phyloP scores from a whole-genome alignment of 1,284 basidiomycete genomes.

The Ustilago sp. region DNA sequence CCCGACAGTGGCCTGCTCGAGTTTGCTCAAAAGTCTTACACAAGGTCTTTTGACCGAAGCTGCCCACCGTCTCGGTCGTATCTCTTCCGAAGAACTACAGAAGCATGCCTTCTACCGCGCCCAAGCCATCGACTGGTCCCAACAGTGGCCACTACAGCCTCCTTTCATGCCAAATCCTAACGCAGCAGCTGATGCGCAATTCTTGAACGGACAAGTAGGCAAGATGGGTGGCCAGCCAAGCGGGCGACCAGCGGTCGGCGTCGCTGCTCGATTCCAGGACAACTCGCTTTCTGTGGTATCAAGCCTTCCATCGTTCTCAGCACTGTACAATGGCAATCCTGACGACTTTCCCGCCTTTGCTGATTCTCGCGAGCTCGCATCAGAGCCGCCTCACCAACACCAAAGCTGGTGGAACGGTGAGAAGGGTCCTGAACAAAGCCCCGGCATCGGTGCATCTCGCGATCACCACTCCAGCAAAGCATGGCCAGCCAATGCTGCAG shows the following conservation, averaged over 20 bases:
- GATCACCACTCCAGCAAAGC: not conserved
- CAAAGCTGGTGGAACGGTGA: slow-evolving; percentile 30
- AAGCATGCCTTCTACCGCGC: slow-evolving; percentile 50
- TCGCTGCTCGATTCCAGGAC: slow-evolving; percentile 25
- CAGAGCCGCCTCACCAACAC: slow-evolving; percentile 22
- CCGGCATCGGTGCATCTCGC: not conserved
- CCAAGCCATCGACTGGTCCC: slow-evolving; percentile 55
- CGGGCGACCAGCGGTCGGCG: not conserved
- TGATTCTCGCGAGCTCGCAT: slow-evolving; percentile 52
- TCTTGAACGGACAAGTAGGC: slow-evolving; percentile 7
- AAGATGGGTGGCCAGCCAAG: not conserved
- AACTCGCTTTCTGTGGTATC: slow-evolving; percentile 45
- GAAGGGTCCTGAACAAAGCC: not conserved
- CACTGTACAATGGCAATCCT: slow-evolving; percentile 55
- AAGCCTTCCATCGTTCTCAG: slow-evolving; percentile 62
- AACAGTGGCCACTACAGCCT: slow-evolving; percentile 43
- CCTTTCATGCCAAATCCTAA: slow-evolving; percentile 61
- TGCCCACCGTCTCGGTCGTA: slow-evolving; percentile 49
- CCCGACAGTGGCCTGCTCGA: slow-evolving; percentile 32
- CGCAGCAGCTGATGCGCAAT: slow-evolving; percentile 29
- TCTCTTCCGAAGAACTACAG: slow-evolving; percentile 52
- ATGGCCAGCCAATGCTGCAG: not conserved
- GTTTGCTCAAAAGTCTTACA: slow-evolving; percentile 43
- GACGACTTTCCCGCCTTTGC: slow-evolving; percentile 63
- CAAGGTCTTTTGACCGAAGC: slow-evolving; percentile 43